phyloP scores from a whole-genome alignment of 73 alveolate species.

The Tetrahymena malaccensis region DNA sequence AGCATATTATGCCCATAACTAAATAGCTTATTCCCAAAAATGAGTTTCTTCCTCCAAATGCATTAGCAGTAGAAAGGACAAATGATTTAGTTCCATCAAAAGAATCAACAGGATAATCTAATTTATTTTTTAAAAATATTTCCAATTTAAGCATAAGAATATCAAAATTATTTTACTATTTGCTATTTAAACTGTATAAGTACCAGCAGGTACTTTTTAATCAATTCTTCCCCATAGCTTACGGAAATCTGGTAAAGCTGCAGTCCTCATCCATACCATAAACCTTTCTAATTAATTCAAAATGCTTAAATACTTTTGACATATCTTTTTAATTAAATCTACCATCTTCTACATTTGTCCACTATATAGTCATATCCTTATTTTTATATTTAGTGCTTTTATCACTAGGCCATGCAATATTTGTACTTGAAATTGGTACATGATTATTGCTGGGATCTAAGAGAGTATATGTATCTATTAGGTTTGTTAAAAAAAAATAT shows the following conservation, averaged over 20 bases:
- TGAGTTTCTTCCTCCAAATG: slow-evolving; percentile 77
- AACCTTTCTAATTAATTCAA: slow-evolving; percentile 46
- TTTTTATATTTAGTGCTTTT: slow-evolving; percentile 62
- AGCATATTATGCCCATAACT: slow-evolving; percentile 63
- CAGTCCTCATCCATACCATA: slow-evolving; percentile 91
- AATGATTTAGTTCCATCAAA: slow-evolving; percentile 67
- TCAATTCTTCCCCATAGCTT: slow-evolving; percentile 84
- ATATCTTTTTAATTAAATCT: not conserved
- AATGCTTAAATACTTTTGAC: too few relatives aligned
- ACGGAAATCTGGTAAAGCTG: slow-evolving; percentile 83
- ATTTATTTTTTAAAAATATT: not conserved
- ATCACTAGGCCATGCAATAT: slow-evolving; percentile 84
- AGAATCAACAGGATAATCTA: slow-evolving; percentile 54
- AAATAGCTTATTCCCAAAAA: slow-evolving; percentile 61
- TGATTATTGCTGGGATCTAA: not conserved
- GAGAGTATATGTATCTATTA: not conserved
- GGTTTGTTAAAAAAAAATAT: not conserved
- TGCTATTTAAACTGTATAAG: slow-evolving; percentile 32
- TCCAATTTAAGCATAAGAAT: not conserved
- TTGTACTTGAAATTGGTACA: slow-evolving; percentile 5
- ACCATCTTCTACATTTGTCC: slow-evolving; percentile 64
- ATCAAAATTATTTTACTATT: slow-evolving; percentile 14
- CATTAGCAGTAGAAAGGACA: slow-evolving; percentile 66
- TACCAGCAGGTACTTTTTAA: slow-evolving; percentile 50
- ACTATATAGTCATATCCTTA: slow-evolving; percentile 18